Conservation (phyloP, 2,329 filamentous ascomycete species). For the Alternaria postmessia region DNA sequence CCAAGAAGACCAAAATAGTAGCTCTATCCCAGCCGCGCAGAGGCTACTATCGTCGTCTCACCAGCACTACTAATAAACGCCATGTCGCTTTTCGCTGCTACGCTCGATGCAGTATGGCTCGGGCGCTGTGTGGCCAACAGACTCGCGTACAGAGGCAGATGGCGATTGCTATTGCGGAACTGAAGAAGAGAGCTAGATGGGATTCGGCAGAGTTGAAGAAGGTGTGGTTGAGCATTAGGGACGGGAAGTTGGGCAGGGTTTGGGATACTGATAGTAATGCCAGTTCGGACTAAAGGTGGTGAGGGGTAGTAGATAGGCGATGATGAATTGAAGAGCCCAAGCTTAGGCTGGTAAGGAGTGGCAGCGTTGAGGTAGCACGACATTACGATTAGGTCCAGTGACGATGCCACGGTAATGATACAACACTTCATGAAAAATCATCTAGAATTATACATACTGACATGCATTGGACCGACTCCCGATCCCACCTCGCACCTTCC, state of each 20-base stretch:
- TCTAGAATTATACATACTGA: not conserved
- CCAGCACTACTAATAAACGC: not conserved
- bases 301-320: not conserved
- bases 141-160: not conserved
- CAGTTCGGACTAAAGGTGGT: not conserved
- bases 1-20: not conserved
- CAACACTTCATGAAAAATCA: not conserved
- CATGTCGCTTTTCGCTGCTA: not conserved
- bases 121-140: not conserved
- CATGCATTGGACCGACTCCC: not conserved
- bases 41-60: not conserved
- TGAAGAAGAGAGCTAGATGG: not conserved
- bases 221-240: not conserved
- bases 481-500: not conserved
- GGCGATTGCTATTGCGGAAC: not conserved
- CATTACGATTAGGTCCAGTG: not conserved
- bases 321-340: not conserved
- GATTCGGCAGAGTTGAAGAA: conserved; percentile 5
- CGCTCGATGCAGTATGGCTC: not conserved
- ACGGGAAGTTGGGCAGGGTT: not conserved
- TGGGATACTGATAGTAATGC: conserved; percentile 1
- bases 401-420: not conserved
- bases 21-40: not conserved
- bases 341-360: not conserved
- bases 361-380: not conserved